These are phyloP conservation scores for Penicillium herquei DNA, from an alignment of 495 filamentous ascomycete species.

Conservation along the genomic window DNA sequence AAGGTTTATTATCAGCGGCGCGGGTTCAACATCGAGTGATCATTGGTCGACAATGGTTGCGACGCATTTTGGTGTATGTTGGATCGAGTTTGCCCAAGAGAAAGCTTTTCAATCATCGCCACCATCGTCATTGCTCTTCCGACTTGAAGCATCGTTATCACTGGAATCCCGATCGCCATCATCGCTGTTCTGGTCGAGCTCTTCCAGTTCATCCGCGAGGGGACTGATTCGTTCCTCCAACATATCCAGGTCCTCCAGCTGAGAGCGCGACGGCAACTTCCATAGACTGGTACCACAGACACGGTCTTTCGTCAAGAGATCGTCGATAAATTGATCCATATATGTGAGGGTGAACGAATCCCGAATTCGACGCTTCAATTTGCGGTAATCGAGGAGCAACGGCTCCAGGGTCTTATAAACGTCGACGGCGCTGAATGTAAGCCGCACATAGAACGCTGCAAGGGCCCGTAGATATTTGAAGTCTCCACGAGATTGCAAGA, in stretches of 20 bases:
- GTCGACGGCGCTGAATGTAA: constrained; percentile 80
- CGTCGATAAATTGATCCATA: constrained; percentile 93
- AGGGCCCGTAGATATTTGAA: constrained; percentile 90
- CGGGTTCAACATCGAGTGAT: not conserved
- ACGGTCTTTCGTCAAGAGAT: constrained; percentile 83
- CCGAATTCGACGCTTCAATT: constrained; percentile 71
- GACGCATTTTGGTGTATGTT: too few species aligned
- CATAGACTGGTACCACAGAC: constrained; percentile 90
- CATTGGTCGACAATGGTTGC: too few species aligned
- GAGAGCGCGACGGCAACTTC: constrained; percentile 79
- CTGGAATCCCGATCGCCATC: constrained; percentile 27
- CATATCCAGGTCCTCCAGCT: constrained; percentile 86
- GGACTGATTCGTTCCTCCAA: constrained; percentile 84
- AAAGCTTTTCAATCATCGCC: constrained; percentile 7
- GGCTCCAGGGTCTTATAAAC: constrained; percentile 82
- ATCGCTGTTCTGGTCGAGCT: constrained; percentile 67
- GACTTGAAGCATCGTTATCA: constrained; percentile 12
- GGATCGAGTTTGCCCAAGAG: not conserved
- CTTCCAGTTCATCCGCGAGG: constrained; percentile 78
- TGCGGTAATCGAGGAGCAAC: constrained; percentile 76
- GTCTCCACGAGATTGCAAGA: constrained; percentile 57
- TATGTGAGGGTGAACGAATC: constrained; percentile 70
- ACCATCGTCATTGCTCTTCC: constrained; percentile 24
- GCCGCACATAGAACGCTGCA: constrained; percentile 87
- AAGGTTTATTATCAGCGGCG: not conserved